Evolutionary conservation across 441 rosid species (phyloP), one percentile per base, ranked within the genome.

Genomic region (Isatis lusitanica): DNA sequence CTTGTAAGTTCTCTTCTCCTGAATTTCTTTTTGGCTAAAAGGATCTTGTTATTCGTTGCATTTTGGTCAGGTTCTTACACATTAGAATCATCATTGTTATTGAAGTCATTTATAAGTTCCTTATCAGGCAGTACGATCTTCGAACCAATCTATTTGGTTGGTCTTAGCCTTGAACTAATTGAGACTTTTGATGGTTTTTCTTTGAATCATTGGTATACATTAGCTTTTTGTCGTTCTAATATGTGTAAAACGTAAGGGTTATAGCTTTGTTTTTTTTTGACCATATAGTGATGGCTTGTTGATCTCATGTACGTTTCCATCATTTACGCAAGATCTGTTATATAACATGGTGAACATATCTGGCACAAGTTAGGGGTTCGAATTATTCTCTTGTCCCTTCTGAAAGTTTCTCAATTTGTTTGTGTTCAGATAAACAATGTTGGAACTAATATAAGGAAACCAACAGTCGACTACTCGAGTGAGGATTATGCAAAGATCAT

Each of bases 371-470:
- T 17, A 16, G 12, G 13, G 33, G 35, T 30, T 47, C 70, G 52
- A 64, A 38, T 57, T 16, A 31, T 57, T 47, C 3, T 28, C 5
- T 24, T 46, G 0, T 7, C 59, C n/a, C 44, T 59, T 12, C 0
- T 67, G 56, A 70, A 28, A 18, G 0, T 12, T 12, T 52, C 17
- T 57, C 7, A 31, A 38, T 42, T 50, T 31, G 39, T 71, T 66
- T 71, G 57, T 60, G 17, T 76, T 51, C 70, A 92, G 98, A 75
- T 94, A 31, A 92, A 92, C 84, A 92, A 92, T 83, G 93, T 85
- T 24, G 97, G 98, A 65, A 90, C 91, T 9, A 90, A 88, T 79
- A 39, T 84, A 70, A 83, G 94, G 85, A 92, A 87, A 84, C 92
- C 94, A 43, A 86, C 97, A 3, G 66, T 74, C 1, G 97, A 89